Evolutionary conservation across 805 yeast species (phyloP).

Genomic region (Maudiozyma bulderi): DNA sequence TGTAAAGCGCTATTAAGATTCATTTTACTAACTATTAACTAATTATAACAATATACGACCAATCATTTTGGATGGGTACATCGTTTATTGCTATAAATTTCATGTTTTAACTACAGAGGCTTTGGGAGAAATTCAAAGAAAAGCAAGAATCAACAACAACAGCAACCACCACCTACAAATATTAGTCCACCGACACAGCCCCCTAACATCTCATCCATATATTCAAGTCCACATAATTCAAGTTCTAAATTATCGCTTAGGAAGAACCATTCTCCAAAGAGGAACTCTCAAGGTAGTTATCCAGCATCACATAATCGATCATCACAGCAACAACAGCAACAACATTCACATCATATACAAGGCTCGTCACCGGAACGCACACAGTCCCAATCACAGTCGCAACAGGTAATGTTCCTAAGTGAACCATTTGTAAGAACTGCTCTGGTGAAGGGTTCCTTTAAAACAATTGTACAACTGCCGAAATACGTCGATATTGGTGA

Average conservation of each 20-base stretch:
- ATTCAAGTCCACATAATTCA: conserved; percentile 33
- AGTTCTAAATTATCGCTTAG: conserved; percentile 40
- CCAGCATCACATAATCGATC: conserved; percentile 4
- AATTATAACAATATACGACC: too few species aligned
- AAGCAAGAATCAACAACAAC: conserved; percentile 27
- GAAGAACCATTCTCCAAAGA: conserved; percentile 26
- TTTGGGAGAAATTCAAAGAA: conserved; percentile 50
- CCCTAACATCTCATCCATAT: conserved; percentile 18
- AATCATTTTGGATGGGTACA: too few species aligned
- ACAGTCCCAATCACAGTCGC: conserved; percentile 9
- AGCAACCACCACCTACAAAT: conserved; percentile 8
- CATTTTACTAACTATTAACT: too few species aligned
- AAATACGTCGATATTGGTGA: conserved; percentile 90
- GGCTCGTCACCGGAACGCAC: neutral
- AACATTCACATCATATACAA: neutral
- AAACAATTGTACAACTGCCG: conserved; percentile 90
- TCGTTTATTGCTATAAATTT: too few species aligned
- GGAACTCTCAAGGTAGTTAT: conserved; percentile 18
- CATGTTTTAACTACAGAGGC: conserved; percentile 31
- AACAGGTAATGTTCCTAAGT: conserved; percentile 52
- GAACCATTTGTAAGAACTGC: conserved; percentile 94
- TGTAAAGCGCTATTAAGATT: too few species aligned
- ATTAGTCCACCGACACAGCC: conserved; percentile 8
- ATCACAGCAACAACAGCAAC: conserved; percentile 3
- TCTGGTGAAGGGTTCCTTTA: conserved; percentile 90